A percentile compares a stretch with the other conserved stretches of the same genome.
Evolutionary conservation across 176 grass and related monocot genomes (phyloP).

Genomic region (Aegilops longissima): DNA sequence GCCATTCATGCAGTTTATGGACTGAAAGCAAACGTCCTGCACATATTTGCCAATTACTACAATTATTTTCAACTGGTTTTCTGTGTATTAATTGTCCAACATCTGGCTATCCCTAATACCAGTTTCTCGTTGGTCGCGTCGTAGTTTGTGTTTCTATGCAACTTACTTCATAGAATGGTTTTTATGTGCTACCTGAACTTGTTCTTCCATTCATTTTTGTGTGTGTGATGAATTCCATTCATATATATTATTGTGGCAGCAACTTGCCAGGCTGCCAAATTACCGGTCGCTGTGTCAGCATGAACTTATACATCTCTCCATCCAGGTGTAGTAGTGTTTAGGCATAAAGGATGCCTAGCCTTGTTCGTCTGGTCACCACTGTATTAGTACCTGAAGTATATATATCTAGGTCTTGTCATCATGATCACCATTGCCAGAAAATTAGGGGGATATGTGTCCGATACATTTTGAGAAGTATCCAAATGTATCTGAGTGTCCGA

Average conservation of each 20-base stretch:
- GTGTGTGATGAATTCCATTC: not conserved
- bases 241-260: not conserved
- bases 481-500: too few species aligned
- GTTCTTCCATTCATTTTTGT: not conserved
- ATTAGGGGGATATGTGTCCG: too few species aligned
- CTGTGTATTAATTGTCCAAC: not conserved
- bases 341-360: not conserved
- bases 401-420: not conserved
- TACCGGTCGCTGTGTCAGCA: not conserved
- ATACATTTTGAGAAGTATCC: too few species aligned
- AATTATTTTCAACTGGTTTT: not conserved
- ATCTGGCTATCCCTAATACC: not conserved
- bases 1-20: not conserved
- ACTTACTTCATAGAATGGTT: not conserved
- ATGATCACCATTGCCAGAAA: not conserved
- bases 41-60: not conserved
- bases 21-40: not conserved
- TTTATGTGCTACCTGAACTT: not conserved
- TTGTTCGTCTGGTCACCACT: not conserved
- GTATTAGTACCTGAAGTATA: not conserved
- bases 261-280: not conserved
- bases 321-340: not conserved
- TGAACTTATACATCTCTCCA: not conserved
- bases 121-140: not conserved
- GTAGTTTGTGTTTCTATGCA: not conserved